Conservation (phyloP, 306 rosid genomes). For the Erythrophleum fordii region DNA sequence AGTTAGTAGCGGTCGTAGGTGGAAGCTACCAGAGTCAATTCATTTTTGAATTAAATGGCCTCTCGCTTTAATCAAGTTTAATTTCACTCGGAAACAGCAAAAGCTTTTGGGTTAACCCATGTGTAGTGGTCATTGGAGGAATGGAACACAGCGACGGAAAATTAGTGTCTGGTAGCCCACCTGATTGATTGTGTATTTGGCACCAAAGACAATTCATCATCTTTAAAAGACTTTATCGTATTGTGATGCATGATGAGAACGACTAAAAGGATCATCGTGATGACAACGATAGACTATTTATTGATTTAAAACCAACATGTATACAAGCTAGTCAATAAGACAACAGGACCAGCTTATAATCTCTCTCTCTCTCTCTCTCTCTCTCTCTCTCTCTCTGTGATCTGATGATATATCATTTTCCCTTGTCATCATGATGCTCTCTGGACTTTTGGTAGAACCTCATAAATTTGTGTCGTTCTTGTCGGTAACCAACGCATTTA, state of each 20-base stretch:
- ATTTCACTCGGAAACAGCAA: constrained; percentile 45
- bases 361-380: too few species aligned
- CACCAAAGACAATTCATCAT: constrained; percentile 26
- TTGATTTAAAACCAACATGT: background rate
- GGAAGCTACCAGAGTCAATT: constrained; percentile 38
- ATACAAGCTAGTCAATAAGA: constrained; percentile 26
- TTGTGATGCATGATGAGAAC: background rate
- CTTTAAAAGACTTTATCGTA: background rate
- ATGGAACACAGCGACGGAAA: background rate
- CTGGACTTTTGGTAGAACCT: constrained; percentile 39
- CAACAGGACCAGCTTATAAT: constrained; percentile 39
- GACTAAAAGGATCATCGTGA: background rate
- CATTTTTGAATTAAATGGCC: constrained; percentile 22
- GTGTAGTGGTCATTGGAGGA: background rate
- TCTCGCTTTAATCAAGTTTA: background rate
- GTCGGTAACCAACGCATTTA: constrained; percentile 21
- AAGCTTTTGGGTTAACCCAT: constrained; percentile 31
- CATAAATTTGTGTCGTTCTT: constrained; percentile 29
- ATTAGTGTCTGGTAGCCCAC: constrained; percentile 25
- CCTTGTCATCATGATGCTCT: constrained; percentile 23
- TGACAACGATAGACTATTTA: background rate
- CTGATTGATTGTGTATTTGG: constrained; percentile 34
- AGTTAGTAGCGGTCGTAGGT: constrained; percentile 42
- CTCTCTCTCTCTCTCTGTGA: constrained; percentile 22
- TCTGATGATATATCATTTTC: constrained; percentile 44